Base-by-base conservation (phyloP, 2,329 filamentous ascomycete species). In the Cercospora sp. region DNA sequence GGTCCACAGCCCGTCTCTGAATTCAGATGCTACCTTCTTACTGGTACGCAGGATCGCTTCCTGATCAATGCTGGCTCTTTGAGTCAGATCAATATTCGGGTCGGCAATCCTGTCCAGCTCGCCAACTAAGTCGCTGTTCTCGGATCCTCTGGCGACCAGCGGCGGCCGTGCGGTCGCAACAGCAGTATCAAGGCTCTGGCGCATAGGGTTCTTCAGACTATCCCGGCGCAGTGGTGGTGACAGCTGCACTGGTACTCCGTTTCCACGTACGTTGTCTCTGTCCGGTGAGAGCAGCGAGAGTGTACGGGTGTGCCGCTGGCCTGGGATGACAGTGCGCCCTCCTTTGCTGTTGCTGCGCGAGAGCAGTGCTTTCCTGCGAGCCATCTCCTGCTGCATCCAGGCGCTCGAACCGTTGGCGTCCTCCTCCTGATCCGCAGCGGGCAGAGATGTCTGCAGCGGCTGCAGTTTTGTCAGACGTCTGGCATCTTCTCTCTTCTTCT, bases 1-100 rank as follows among this genome's bases (percentile, higher is more conserved):
- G 1, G 92, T 97, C 88, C 91, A 94, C 60, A 99, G 82, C 1
- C 95, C 94, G 62, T 95, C 88, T 77, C 90, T 92, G 79, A 99
- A 89, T 80, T 97, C 95, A 68, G 92, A 91, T 16, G 94, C 91
- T 79, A 97, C 90, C 79, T 95, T 92, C 77, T 93, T 93, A 67
- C 83, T 83, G 64, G 81, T 87, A 75, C 80, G 83, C 67, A 88
- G 77, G 48, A 88, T 76, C n/a, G 81, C 78, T 55, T 87, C 86
- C 16, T 83, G 80, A 30, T 83, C 81, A 10, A 82, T 69, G 60
- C 36, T 67, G 64, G 45, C 67, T 60, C 78, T 79, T 78, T 80
- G 81, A 70, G 69, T 64, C 13, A 73, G 68, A 36, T 76, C 69
- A n/a, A 72, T 68, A 16, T 72, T 71, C n/a, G 64, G 58, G 51